These are phyloP conservation scores for Aspergillus phoenicis DNA, from an alignment of 2,329 filamentous ascomycete genomes.

Conservation along the genomic window DNA sequence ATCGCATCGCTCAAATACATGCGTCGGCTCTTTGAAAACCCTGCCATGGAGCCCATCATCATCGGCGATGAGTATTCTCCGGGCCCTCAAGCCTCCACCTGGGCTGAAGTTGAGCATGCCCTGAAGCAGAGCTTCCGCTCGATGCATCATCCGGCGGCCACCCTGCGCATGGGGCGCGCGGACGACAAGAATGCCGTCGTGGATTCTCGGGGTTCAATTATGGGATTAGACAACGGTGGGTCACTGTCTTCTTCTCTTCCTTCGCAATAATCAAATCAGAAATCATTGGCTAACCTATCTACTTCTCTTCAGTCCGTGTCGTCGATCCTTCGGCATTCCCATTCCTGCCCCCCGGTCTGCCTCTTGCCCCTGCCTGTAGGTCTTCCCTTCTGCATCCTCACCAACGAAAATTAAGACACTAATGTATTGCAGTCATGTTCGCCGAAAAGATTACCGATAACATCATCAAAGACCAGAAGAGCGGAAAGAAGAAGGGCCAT, in stretches of 20 bases:
- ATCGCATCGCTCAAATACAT: background rate
- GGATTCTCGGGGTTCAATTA: background rate
- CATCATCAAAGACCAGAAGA: background rate
- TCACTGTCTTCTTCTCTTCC: too few species aligned
- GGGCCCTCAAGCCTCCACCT: background rate
- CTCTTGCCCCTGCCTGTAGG: background rate
- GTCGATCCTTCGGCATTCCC: background rate
- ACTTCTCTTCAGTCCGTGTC: background rate
- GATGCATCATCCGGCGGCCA: background rate
- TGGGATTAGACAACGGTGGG: background rate
- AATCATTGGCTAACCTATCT: background rate
- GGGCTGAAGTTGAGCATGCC: background rate
- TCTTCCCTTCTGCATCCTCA: background rate
- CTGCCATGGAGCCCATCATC: background rate
- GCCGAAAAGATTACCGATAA: background rate
- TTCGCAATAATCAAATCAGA: too few species aligned
- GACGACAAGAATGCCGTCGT: background rate
- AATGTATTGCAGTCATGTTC: background rate
- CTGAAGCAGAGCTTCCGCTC: background rate
- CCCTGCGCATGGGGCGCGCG: background rate
- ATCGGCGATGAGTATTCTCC: background rate
- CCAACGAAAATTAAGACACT: background rate
- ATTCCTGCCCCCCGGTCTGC: background rate
- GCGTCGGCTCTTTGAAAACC: background rate
- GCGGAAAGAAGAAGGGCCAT: background rate